These are phyloP conservation scores for Trypanosomatidae sp. DNA, from an alignment of 208 protist species.

Conservation along the genomic window DNA sequence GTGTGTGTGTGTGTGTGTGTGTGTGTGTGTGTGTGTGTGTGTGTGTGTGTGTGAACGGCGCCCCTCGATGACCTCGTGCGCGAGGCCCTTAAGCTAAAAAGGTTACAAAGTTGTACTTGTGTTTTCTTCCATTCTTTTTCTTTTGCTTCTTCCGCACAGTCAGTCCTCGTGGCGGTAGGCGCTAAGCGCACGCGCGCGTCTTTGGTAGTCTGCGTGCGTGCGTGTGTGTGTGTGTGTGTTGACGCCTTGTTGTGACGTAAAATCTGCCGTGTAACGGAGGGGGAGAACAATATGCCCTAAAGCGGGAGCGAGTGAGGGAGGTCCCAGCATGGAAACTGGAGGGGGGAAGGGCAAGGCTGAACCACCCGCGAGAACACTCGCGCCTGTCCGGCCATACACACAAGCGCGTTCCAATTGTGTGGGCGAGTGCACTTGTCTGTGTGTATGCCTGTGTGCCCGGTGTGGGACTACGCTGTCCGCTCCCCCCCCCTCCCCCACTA, in stretches of 20 bases:
- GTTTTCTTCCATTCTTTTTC: conserved; percentile 7
- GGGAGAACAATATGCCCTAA: not conserved
- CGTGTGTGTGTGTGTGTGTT: not conserved
- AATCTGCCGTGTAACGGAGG: conserved; percentile 1
- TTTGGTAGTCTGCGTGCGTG: conserved; percentile 4
- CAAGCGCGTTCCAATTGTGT: not conserved
- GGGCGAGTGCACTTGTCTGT: not conserved
- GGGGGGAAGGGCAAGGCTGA: not conserved
- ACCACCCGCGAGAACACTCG: not conserved
- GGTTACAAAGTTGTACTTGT: not conserved
- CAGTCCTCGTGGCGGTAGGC: not conserved
- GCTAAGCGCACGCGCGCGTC: not conserved
- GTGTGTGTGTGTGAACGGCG: not conserved
- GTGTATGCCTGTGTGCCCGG: conserved; percentile 1
- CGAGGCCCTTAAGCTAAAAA: not conserved
- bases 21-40: not conserved
- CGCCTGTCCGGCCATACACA: not conserved
- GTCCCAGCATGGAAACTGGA: not conserved
- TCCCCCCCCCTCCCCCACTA: not conserved
- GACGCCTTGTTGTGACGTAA: not conserved
- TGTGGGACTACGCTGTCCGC: not conserved
- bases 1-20: not conserved
- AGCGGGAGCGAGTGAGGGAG: not conserved
- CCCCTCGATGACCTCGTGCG: not conserved
- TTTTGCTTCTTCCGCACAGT: not conserved